Percentiles rank a stretch among this genome's conserved stretches.
phyloP scores from a whole-genome alignment of 257 asterid species.

The Sherardia arvensis region DNA sequence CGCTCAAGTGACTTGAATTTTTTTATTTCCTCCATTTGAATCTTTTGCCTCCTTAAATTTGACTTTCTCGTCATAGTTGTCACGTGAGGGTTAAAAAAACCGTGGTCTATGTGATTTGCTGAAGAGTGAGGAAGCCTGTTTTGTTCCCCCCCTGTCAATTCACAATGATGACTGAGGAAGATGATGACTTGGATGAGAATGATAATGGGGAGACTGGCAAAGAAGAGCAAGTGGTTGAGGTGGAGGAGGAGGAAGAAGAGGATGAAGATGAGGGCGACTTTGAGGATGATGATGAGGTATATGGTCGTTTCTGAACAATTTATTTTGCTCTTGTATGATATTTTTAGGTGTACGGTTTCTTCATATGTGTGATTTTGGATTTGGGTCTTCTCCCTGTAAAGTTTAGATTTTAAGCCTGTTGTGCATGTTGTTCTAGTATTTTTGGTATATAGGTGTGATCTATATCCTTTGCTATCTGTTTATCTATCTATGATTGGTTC shows the following conservation, averaged over 20 bases:
- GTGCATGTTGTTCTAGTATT: not conserved
- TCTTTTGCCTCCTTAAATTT: too few species aligned
- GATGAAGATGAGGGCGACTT: constrained; percentile 54
- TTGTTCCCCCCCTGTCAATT: too few species aligned
- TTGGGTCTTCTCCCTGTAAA: too few species aligned
- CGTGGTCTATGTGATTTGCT: too few species aligned
- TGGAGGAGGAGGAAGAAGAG: constrained; percentile 41
- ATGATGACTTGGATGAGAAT: constrained; percentile 58
- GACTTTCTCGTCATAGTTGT: too few species aligned
- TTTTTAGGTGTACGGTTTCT: not conserved
- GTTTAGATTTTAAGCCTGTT: not conserved
- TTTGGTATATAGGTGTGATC: not conserved
- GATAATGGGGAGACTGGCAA: constrained; percentile 88
- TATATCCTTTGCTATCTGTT: not conserved
- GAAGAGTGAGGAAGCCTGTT: too few species aligned
- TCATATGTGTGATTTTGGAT: not conserved
- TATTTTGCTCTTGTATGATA: not conserved
- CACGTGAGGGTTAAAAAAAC: too few species aligned
- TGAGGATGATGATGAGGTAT: constrained; percentile 83
- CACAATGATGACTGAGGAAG: too few species aligned
- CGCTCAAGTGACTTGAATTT: too few species aligned
- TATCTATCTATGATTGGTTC: not conserved
- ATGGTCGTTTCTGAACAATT: not conserved
- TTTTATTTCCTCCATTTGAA: too few species aligned
- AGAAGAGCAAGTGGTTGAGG: constrained; percentile 69